Evolutionary conservation across 345 rosid species (phyloP), one percentile per base, ranked within the genome.

Genomic region (Brassica nigra): DNA sequence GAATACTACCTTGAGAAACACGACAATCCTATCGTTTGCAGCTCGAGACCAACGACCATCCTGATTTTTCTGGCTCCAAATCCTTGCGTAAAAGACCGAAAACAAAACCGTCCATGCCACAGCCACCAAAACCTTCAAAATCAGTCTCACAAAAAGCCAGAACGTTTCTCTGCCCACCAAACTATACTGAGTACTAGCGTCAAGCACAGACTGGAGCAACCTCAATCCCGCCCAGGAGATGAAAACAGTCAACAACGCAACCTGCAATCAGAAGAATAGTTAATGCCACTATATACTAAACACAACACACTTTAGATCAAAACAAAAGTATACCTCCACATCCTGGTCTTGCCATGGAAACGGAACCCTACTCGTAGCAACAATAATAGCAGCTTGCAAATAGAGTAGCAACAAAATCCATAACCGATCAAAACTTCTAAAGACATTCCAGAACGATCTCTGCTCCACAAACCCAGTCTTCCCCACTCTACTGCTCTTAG

Each of bases 391-490:
- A 5, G 90, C 90, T 82, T 95, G 99, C 59, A 95, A 73, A 73
- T 86, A 92, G 77, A 95, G 74, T 65, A 91, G 76, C 86, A 92
- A 66, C 87, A 92, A 86, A 83, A 92, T 89, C 97, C 97, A 95
- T 68, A 92, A 64, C 81, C 99, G 78, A 36, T 95, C 99, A 73
- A 95, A 95, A 81, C 99, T 95, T 87, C 99, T 71, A 57, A 76
- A 81, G 68, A 95, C 36, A 80, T 95, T 92, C 94, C 91, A 91
- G 73, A 92, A 95, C 37, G 99, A 92, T 79, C 98, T 84, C 80
- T 91, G 97, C 86, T 95, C 99, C 37, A 95, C 98, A 77, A 92
- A 95, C 33, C 99, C 99, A 0, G 99, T 95, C 89, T 95, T 95
- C 58, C 97, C 97, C 2, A 92, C 98, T 72, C 86, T 87, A 81